A percentile compares a stretch with the other conserved stretches of the same genome.
These are phyloP conservation scores for Knufia fluminis DNA, from an alignment of 2,329 filamentous ascomycete species.

Conservation along the genomic window DNA sequence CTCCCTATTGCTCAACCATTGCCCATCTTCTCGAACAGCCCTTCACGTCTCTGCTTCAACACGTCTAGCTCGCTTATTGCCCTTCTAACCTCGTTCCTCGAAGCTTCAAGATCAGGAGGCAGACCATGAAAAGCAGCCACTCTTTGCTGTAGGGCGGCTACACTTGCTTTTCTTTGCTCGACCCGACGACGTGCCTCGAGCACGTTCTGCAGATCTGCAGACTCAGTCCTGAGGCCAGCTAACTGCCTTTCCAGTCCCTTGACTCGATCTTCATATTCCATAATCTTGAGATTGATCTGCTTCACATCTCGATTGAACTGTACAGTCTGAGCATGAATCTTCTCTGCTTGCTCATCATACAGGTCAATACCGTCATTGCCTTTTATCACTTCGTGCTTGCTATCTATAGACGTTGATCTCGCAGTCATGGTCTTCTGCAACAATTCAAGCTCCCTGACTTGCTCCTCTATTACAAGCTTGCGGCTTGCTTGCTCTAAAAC, in stretches of 20 bases:
- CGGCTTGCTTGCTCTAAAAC: constrained; percentile 50
- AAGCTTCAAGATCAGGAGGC: constrained; percentile 60
- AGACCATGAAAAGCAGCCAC: constrained; percentile 61
- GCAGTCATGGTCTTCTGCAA: constrained; percentile 46
- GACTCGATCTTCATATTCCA: constrained; percentile 55
- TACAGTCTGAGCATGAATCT: constrained; percentile 60
- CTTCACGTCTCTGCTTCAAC: constrained; percentile 57
- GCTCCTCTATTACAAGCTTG: constrained; percentile 44
- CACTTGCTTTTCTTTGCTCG: constrained; percentile 43
- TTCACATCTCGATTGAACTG: constrained; percentile 65
- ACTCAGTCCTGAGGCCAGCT: not conserved
- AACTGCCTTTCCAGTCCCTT: constrained; percentile 30
- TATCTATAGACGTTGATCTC: constrained; percentile 35
- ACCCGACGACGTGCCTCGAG: constrained; percentile 22
- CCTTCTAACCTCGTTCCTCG: constrained; percentile 59
- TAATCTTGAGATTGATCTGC: constrained; percentile 54
- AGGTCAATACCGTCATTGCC: constrained; percentile 21
- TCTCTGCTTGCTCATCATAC: constrained; percentile 30
- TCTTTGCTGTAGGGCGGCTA: constrained; percentile 51
- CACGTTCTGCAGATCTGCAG: not conserved
- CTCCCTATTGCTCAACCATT: not conserved
- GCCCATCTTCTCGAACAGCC: constrained; percentile 56
- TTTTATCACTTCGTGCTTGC: constrained; percentile 25
- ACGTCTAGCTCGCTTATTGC: constrained; percentile 55
- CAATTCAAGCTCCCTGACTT: constrained; percentile 46